Evolutionary conservation across 2,329 filamentous ascomycete species (phyloP).

Genomic region (Fusarium sp.): DNA sequence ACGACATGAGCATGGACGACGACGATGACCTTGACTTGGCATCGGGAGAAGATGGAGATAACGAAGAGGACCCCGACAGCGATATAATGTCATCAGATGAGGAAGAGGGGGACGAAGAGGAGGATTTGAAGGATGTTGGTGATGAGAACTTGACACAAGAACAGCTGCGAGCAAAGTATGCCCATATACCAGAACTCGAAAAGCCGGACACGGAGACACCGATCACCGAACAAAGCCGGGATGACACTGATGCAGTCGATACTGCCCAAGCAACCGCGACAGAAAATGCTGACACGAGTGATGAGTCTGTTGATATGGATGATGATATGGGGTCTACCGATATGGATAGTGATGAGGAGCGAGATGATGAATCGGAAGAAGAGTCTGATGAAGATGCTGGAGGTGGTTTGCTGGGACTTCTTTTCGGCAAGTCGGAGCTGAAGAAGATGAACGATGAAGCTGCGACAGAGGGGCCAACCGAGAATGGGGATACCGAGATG

Average conservation of each 20-base stretch:
- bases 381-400: conserved; percentile 56
- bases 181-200: conserved; percentile 66
- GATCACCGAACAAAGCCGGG: conserved; percentile 33
- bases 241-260: conserved; percentile 39
- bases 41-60: conserved; percentile 52
- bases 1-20: conserved; percentile 53
- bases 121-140: conserved; percentile 61
- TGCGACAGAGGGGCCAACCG: conserved; percentile 14
- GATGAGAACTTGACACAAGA: conserved; percentile 76
- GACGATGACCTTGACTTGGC: conserved; percentile 48
- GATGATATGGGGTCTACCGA: conserved; percentile 72
- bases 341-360: conserved; percentile 55
- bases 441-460: conserved; percentile 61
- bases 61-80: conserved; percentile 55
- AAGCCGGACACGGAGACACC: conserved; percentile 41
- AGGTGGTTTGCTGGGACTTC: conserved; percentile 63
- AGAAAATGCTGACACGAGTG: conserved; percentile 60
- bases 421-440: conserved; percentile 69
- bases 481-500: conserved; percentile 42
- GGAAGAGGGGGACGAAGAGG: conserved; percentile 70
- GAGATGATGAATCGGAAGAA: conserved; percentile 58
- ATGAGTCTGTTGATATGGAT: conserved; percentile 76
- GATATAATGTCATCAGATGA: conserved; percentile 71
- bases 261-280: conserved; percentile 38
- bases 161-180: conserved; percentile 75